phyloP scores from a whole-genome alignment of 768 basidiomycete genomes.

The Pluteus cervinus region DNA sequence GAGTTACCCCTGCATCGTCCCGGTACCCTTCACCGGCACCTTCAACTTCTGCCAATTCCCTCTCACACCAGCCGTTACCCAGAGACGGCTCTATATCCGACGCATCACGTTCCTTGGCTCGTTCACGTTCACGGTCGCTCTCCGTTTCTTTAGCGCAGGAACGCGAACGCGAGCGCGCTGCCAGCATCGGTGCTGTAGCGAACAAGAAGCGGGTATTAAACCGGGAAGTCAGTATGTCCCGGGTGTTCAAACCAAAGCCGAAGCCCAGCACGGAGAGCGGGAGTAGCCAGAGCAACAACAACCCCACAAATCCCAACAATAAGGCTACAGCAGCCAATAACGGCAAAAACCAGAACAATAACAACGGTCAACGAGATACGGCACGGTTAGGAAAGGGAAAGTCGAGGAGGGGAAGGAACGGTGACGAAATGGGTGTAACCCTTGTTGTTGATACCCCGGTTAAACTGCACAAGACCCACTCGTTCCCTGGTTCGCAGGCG shows the following conservation, averaged over 20 bases:
- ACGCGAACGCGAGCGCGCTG: conserved; percentile 31
- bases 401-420: no score
- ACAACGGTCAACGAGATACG: no score
- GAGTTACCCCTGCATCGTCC: conserved; percentile 7
- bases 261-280: conserved; percentile 11
- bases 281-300: no score
- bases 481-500: no score
- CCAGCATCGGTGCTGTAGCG: conserved; percentile 23
- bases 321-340: no score
- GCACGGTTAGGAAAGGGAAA: no score
- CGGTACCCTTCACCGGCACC: conserved; percentile 15
- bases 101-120: conserved; percentile 18
- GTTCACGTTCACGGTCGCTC: conserved; percentile 52
- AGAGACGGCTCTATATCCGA: conserved; percentile 7
- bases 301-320: no score
- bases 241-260: conserved; percentile 52
- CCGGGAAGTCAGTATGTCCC: conserved; percentile 74
- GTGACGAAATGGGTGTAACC: no score
- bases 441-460: no score
- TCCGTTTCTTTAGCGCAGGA: conserved; percentile 71
- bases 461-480: no score
- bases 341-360: no score
- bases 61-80: conserved; percentile 7
- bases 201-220: conserved; percentile 50
- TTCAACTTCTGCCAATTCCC: no score